Percentiles rank a stretch among this genome's conserved stretches.
These are phyloP conservation scores for Diaporthe caulivora DNA, from an alignment of 2,329 filamentous ascomycete species.

Conservation along the genomic window DNA sequence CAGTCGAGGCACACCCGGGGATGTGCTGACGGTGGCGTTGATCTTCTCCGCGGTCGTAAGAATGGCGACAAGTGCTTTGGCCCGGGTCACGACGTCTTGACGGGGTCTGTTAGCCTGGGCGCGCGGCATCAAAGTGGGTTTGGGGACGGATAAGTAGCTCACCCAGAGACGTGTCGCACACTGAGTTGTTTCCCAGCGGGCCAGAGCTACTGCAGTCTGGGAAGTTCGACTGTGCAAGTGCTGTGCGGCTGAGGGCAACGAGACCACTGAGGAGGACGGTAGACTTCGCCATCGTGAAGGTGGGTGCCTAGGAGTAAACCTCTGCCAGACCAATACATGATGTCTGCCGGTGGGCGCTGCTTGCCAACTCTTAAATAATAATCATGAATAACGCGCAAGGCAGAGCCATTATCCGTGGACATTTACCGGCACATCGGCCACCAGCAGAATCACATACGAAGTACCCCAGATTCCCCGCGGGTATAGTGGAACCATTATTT, in stretches of 20 bases:
- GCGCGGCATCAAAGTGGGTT: rapidly evolving
- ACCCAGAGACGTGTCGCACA: slow-evolving; percentile 36
- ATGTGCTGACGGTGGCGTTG: slow-evolving; percentile 42
- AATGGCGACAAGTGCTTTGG: slow-evolving; percentile 31
- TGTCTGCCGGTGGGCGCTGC: background rate
- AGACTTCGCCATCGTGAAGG: slow-evolving; percentile 14
- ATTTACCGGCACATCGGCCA: background rate
- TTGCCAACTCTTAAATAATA: background rate
- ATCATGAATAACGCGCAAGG: background rate
- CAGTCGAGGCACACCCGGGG: slow-evolving; percentile 64
- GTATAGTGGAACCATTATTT: slow-evolving; percentile 16
- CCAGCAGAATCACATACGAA: background rate
- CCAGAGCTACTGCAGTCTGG: slow-evolving; percentile 36
- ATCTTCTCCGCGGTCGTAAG: slow-evolving; percentile 39
- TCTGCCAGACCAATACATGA: background rate
- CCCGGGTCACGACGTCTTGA: slow-evolving; percentile 32
- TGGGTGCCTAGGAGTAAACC: background rate
- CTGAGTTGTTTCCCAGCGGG: slow-evolving; percentile 33
- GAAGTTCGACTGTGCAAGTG: slow-evolving; percentile 32
- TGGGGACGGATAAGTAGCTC: background rate
- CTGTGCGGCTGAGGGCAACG: background rate
- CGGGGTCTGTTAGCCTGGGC: background rate
- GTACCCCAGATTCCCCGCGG: slow-evolving; percentile 15
- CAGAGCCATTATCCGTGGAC: background rate
- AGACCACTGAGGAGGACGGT: slow-evolving; percentile 8